A percentile compares a stretch with the other conserved stretches of the same genome.
Conservation (phyloP, 805 yeast species). For the Sugiyamaella qingdaonensis region DNA sequence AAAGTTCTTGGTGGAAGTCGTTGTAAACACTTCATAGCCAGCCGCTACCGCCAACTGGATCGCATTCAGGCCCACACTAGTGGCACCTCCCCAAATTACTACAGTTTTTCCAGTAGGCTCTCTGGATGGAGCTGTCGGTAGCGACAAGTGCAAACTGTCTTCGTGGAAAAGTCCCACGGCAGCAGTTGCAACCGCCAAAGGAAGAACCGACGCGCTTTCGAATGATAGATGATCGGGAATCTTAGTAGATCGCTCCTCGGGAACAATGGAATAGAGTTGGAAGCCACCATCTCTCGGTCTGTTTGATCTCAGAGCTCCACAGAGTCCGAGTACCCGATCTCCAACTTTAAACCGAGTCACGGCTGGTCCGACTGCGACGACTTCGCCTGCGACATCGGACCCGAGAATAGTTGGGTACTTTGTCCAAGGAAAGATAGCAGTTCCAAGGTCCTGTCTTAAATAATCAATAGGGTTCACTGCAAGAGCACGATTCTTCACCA, state of each 20-base stretch:
- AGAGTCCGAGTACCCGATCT: conserved; percentile 49
- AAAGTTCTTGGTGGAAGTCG: conserved; percentile 47
- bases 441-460: not conserved
- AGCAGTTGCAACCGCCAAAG: conserved; percentile 18
- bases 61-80: conserved; percentile 53
- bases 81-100: conserved; percentile 44
- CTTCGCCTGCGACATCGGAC: conserved; percentile 56
- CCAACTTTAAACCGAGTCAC: conserved; percentile 44
- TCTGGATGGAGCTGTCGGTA: conserved; percentile 5
- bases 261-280: conserved; percentile 46
- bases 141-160: conserved; percentile 52
- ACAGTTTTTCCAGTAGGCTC: conserved; percentile 20
- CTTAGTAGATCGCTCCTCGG: conserved; percentile 34
- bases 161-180: conserved; percentile 38
- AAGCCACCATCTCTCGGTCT: conserved; percentile 50
- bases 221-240: not conserved
- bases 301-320: conserved; percentile 47
- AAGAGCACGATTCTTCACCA: not conserved
- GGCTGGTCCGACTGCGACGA: conserved; percentile 46
- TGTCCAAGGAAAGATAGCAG: not conserved
- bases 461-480: conserved; percentile 24
- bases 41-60: conserved; percentile 54
- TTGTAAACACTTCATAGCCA: conserved; percentile 44
- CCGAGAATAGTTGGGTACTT: conserved; percentile 39
- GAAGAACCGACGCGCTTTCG: conserved; percentile 17